A percentile compares a stretch with the other conserved stretches of the same genome.
phyloP scores from a whole-genome alignment of 2,329 filamentous ascomycete genomes.

The Curvularia hawaiiensis region DNA sequence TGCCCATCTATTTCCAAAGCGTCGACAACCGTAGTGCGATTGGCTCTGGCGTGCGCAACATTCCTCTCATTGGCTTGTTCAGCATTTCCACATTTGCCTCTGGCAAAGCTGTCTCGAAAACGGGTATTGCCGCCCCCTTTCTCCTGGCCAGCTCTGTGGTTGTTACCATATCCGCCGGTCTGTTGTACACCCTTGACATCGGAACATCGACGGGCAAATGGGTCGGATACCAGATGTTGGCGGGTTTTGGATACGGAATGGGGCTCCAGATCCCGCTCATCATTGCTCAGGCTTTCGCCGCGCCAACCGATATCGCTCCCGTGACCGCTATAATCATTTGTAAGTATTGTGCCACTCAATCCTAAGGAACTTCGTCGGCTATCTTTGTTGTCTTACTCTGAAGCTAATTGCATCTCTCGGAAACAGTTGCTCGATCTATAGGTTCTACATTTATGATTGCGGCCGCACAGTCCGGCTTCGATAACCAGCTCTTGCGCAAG shows the following conservation, averaged over 20 bases:
- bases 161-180: conserved; percentile 45
- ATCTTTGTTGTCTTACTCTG: too few relatives aligned
- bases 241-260: conserved; percentile 47
- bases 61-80: conserved; percentile 48
- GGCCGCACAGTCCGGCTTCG: conserved; percentile 1
- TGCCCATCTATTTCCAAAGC: conserved; percentile 58
- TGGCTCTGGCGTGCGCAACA: conserved; percentile 49
- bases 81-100: conserved; percentile 15
- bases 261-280: conserved; percentile 35
- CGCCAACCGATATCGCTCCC: background rate
- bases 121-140: conserved; percentile 45
- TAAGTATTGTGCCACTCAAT: background rate
- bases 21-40: conserved; percentile 44
- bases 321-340: background rate
- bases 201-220: conserved; percentile 45
- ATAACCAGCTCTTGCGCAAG: background rate
- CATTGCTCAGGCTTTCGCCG: conserved; percentile 39
- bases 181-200: conserved; percentile 51
- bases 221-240: conserved; percentile 55
- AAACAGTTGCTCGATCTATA: background rate
- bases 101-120: conserved; percentile 4
- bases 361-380: too few relatives aligned
- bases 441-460: background rate
- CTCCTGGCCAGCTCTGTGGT: conserved; percentile 39
- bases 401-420: background rate